Evolutionary conservation across 2,329 filamentous ascomycete genomes (phyloP), one percentile per base, ranked within the genome.

Genomic region (Ampelomyces quisqualis): DNA sequence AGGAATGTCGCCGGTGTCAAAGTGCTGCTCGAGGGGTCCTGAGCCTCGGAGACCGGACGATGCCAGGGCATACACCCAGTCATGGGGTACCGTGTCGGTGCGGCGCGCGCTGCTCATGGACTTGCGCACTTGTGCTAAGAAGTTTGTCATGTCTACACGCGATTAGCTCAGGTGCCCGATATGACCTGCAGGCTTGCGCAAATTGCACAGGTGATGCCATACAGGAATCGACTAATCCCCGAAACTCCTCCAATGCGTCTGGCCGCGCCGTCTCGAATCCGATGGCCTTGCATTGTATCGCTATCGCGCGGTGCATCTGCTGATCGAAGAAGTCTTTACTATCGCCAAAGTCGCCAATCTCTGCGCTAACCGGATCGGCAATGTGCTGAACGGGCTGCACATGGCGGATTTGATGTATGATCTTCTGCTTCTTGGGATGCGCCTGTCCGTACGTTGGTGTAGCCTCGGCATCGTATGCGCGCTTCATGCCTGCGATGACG

Each of bases 21-120:
- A 61, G 37, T 76, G 72, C 17, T 47, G 54, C 17, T 66, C 59
- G 27, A 69, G 53, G 7, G 72, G 55, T n/a, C 62, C 61, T 10
- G 69, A 71, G 39, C 69, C 64, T 7, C 60, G 58, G 10, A 73
- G 53, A 42, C 65, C 60, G 39, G 59, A 47, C 45, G 67, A 68
- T 24, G 74, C 68, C 34, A 80, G 70, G 7, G 76, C 76, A 40
- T 70, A 67, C 42, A 78, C 73, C 60, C 83, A 84, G 62, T 85
- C 81, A 47, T 76, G 71, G 1, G 80, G 75, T 15, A 80, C 75
- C 1, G 80, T 77, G 31, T 74, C 71, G 7, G 70, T 74, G 35
- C 81, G 76, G 33, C 81, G 75, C 35, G 73, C 73, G 30, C 73
- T 72, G 27, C 72, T 64, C 81, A 84, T 85, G 5, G 79, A 81